phyloP scores from a whole-genome alignment of 2,329 filamentous ascomycete species.

The Ceratocystis diversiconidia region DNA sequence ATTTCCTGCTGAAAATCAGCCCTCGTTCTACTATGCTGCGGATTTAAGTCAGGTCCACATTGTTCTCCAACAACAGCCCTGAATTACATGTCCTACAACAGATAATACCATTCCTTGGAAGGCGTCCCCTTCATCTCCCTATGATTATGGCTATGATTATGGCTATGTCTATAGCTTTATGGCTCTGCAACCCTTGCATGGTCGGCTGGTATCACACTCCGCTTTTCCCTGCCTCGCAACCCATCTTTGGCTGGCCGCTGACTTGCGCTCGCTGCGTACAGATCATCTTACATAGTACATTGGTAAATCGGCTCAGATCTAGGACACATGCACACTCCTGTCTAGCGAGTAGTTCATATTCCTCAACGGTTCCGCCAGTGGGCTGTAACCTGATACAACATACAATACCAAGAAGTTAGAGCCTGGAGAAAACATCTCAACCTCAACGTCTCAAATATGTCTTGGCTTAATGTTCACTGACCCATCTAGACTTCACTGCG shows the following conservation, averaged over 20 bases:
- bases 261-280: too few species aligned
- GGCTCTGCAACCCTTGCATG: too few species aligned
- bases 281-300: too few species aligned
- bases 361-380: neutral
- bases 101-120: neutral
- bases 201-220: neutral
- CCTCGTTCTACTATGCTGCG: neutral
- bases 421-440: neutral
- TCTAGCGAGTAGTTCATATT: neutral
- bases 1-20: neutral
- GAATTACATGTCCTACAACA: neutral
- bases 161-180: too few species aligned
- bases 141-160: too few species aligned
- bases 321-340: neutral
- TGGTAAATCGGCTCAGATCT: neutral
- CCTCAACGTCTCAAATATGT: conserved; percentile 1
- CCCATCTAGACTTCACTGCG: neutral
- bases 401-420: neutral
- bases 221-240: neutral
- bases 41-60: neutral
- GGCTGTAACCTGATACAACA: conserved; percentile 3
- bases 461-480: neutral
- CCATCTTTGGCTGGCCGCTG: neutral
- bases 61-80: neutral
- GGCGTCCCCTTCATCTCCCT: neutral